phyloP scores from a whole-genome alignment of 2,329 filamentous ascomycete genomes.

The Chaetoscypha palmicola region DNA sequence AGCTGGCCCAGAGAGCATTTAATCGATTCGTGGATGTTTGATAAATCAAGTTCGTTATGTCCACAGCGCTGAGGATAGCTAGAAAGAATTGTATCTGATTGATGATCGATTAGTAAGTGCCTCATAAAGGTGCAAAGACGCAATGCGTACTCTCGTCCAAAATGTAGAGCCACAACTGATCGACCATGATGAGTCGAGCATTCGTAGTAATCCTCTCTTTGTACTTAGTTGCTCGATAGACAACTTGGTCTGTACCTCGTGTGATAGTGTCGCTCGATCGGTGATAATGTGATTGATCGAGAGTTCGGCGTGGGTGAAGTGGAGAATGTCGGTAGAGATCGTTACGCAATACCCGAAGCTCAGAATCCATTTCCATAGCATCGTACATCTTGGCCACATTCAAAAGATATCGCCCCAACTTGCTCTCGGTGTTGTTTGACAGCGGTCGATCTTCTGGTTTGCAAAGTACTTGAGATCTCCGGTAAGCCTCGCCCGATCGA shows the following conservation, averaged over 20 bases:
- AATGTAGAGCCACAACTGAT: conserved; percentile 38
- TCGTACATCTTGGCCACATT: conserved; percentile 1
- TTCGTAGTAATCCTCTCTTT: not conserved
- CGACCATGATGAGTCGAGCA: conserved; percentile 32
- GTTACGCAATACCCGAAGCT: not conserved
- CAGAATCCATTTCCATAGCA: not conserved
- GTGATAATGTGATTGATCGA: conserved; percentile 7
- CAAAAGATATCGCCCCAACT: conserved; percentile 1
- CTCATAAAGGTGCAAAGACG: not conserved
- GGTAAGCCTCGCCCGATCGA: not conserved
- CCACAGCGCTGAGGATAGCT: conserved; percentile 37
- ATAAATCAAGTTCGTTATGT: conserved; percentile 33
- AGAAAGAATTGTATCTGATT: conserved; percentile 28
- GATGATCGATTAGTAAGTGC: not conserved
- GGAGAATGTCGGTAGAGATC: conserved; percentile 3
- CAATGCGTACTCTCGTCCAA: conserved; percentile 25
- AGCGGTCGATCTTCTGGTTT: not conserved
- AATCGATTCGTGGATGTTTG: conserved; percentile 35
- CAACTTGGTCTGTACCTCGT: conserved; percentile 1
- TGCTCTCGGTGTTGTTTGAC: not conserved
- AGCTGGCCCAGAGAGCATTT: conserved; percentile 25
- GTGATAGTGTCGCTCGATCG: not conserved
- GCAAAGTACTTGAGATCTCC: not conserved
- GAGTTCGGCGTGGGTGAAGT: conserved; percentile 9
- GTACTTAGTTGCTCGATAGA: conserved; percentile 3